phyloP scores from a whole-genome alignment of 2,329 filamentous ascomycete genomes.

The Zarea fungicola region DNA sequence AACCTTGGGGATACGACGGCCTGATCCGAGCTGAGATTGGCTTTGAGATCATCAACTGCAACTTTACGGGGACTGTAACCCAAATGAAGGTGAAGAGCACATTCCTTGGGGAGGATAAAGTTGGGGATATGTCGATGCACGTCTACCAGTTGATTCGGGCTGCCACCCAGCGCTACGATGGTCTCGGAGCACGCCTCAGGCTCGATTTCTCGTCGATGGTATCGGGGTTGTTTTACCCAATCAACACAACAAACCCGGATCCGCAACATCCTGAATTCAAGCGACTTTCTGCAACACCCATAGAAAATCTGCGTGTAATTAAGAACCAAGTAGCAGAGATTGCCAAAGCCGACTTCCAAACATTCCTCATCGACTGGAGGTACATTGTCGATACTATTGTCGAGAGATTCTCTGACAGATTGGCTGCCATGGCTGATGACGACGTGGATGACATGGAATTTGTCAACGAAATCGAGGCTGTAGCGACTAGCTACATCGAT shows the following conservation, averaged over 20 bases:
- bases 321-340: slow-evolving; percentile 36
- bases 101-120: slow-evolving; percentile 15
- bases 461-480: slow-evolving; percentile 29
- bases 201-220: slow-evolving; percentile 48
- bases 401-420: slow-evolving; percentile 51
- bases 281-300: slow-evolving; percentile 24
- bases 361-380: slow-evolving; percentile 56
- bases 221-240: slow-evolving; percentile 44
- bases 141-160: slow-evolving; percentile 37
- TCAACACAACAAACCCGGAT: slow-evolving; percentile 42
- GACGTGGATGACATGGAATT: slow-evolving; percentile 25
- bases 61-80: slow-evolving; percentile 45
- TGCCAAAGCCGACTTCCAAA: slow-evolving; percentile 27
- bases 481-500: slow-evolving; percentile 16
- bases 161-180: slow-evolving; percentile 39
- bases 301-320: slow-evolving; percentile 28
- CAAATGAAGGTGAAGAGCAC: slow-evolving; percentile 28
- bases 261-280: slow-evolving; percentile 27
- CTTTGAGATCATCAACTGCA: slow-evolving; percentile 67
- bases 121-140: slow-evolving; percentile 22
- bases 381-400: slow-evolving; percentile 59
- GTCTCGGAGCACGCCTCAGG: slow-evolving; percentile 35
- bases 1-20: slow-evolving; percentile 55
- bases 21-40: slow-evolving; percentile 63
- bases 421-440: slow-evolving; percentile 36